phyloP scores from a whole-genome alignment of 1,284 basidiomycete genomes.

The Melampsora americana region DNA sequence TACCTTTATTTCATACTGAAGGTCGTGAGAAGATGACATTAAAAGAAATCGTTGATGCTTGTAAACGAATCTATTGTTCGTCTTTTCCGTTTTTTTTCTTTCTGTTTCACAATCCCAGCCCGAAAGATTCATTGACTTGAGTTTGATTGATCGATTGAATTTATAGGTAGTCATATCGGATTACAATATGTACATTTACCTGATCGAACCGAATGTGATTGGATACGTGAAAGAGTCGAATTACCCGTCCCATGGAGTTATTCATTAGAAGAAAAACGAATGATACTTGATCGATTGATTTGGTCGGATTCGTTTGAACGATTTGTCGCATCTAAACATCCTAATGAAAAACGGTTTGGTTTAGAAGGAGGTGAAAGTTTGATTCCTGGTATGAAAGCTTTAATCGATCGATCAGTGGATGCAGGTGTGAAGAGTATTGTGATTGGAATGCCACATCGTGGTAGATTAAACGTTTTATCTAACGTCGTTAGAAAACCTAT shows the following conservation, averaged over 20 bases:
- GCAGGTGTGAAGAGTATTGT: constrained; percentile 92
- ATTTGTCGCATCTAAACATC: constrained; percentile 97
- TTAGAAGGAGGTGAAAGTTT: constrained; percentile 97
- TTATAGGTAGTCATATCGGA: constrained; percentile 82
- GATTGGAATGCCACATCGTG: constrained; percentile 99
- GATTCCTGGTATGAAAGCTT: constrained; percentile 97
- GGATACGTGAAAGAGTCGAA: constrained; percentile 96
- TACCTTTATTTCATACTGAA: constrained; percentile 87
- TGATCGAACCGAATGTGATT: constrained; percentile 97
- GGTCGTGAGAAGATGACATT: constrained; percentile 81
- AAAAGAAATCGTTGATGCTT: constrained; percentile 84
- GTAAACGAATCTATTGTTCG: constrained; percentile 92
- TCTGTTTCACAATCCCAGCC: constrained; percentile 18
- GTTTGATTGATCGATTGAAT: not conserved
- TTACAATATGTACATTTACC: constrained; percentile 98
- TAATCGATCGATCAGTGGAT: constrained; percentile 97
- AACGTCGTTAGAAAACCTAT: constrained; percentile 99
- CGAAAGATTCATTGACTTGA: not conserved
- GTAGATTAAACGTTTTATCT: constrained; percentile 92
- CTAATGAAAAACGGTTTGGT: constrained; percentile 99
- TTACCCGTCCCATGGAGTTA: constrained; percentile 98
- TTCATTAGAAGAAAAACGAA: constrained; percentile 94
- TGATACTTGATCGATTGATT: constrained; percentile 97
- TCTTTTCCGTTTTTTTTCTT: constrained; percentile 38
- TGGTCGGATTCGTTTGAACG: constrained; percentile 99